These are phyloP conservation scores for Mortierella alpina DNA, from an alignment of 192 early-diverging fungal genomes.

Conservation along the genomic window DNA sequence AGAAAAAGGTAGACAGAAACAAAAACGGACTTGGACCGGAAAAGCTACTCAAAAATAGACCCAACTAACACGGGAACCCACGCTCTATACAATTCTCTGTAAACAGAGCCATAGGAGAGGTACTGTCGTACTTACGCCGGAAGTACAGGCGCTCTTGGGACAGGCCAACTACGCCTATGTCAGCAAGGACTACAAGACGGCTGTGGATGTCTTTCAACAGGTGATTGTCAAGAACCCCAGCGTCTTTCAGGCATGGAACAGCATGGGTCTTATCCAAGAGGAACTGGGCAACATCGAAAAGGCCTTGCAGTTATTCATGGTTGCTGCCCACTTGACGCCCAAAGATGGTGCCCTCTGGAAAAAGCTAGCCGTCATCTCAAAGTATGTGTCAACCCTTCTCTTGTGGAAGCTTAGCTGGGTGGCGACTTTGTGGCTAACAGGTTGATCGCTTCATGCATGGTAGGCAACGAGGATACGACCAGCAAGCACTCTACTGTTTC, in stretches of 20 bases:
- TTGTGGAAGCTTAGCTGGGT: not conserved
- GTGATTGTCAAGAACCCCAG: slow-evolving; percentile 79
- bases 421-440: slow-evolving; percentile 1
- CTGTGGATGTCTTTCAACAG: slow-evolving; percentile 81
- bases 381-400: slow-evolving; percentile 45
- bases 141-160: slow-evolving; percentile 75
- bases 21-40: not conserved
- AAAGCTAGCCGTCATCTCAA: slow-evolving; percentile 78
- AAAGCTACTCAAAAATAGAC: not conserved
- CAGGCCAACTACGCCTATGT: slow-evolving; percentile 83
- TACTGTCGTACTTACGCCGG: slow-evolving; percentile 33
- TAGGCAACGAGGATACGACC: slow-evolving; percentile 69
- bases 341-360: slow-evolving; percentile 85
- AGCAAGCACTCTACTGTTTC: slow-evolving; percentile 90
- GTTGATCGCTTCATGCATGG: not conserved
- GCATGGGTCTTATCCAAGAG: slow-evolving; percentile 90
- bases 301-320: slow-evolving; percentile 80
- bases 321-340: slow-evolving; percentile 90
- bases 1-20: slow-evolving; percentile 25
- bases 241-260: slow-evolving; percentile 86
- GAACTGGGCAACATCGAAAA: slow-evolving; percentile 81
- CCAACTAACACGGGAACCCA: not conserved
- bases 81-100: not conserved
- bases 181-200: slow-evolving; percentile 70
- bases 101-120: slow-evolving; percentile 16